Evolutionary conservation across 2,329 filamentous ascomycete species (phyloP).

Genomic region (Aspergillus bombycis): DNA sequence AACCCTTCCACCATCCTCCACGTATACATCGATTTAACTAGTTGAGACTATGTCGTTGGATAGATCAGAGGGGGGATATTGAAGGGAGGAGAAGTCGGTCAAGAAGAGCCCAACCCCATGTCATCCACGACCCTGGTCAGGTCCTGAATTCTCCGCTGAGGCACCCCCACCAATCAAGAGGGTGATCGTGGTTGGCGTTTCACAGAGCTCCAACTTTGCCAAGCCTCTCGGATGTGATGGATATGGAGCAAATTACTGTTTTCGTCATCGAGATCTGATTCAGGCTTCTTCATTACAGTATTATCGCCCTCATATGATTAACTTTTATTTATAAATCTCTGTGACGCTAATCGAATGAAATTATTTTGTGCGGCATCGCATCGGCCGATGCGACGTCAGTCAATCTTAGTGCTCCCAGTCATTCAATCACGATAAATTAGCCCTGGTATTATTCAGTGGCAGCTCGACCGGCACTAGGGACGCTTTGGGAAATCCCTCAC

Average conservation of each 20-base stretch:
- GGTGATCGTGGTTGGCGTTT: not conserved
- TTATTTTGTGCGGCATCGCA: not conserved
- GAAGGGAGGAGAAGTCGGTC: conserved; percentile 15
- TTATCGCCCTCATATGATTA: not conserved
- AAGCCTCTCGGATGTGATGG: conserved; percentile 12
- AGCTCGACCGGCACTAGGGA: not conserved
- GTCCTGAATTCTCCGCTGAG: conserved; percentile 10
- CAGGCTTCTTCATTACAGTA: not conserved
- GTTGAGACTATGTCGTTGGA: conserved; percentile 7
- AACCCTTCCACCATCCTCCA: conserved; percentile 5
- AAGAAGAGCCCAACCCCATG: conserved; percentile 11
- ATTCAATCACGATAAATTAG: not conserved
- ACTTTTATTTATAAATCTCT: conserved; percentile 4
- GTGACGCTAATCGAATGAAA: not conserved
- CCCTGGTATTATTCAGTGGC: not conserved
- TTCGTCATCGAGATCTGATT: not conserved
- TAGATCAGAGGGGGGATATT: conserved; percentile 11
- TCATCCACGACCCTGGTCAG: conserved; percentile 1
- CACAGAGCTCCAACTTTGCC: conserved; percentile 3
- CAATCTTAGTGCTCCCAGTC: not conserved
- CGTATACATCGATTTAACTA: not conserved
- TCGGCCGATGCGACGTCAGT: conserved; percentile 9
- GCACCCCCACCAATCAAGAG: not conserved
- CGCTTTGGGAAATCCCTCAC: not conserved
- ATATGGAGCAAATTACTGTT: conserved; percentile 13